Base-by-base conservation (phyloP, 2,329 filamentous ascomycete genomes). In the Verticillium nonalfalfae region DNA sequence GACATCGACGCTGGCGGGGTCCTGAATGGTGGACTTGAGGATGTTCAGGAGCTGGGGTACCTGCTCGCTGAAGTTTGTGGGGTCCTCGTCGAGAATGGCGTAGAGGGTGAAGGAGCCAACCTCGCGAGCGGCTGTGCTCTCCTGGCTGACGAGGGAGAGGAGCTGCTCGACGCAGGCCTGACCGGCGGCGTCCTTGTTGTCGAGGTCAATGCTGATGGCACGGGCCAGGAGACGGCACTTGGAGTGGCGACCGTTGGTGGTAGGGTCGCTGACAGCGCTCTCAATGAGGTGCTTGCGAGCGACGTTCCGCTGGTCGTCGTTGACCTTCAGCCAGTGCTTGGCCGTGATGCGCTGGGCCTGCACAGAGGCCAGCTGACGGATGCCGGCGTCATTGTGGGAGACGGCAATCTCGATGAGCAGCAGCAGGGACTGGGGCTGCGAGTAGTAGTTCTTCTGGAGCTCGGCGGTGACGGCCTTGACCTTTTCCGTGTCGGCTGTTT, bases 401-500 rank as follows among this genome's bases (percentile, higher is more conserved):
- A 92, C 90, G 68, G 96, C 84, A 71, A 97, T 88, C 78, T 97
- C 92, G 68, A 98, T 85, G 65, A 98, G 89, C 70, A 91, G 87
- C 61, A 94, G 84, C 62, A 98, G 86, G 15, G 92, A 91, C 70
- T 93, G 86, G 45, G 94, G 90, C 68, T 92, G 86, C 70, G 87
- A 88, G 81, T 96, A 98, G 82, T 91, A 98, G 78, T 90, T 91
- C 77, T 96, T 95, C 78, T 96, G 93, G 63, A 98, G 86, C 70
- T 93, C 88, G 62, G 90, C 87, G 18, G 94, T 99, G 65, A 93
- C 92, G 67, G 90, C 87, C 85, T 97, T 96, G 76, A 96, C 88
- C 77, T 88, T 87, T 69, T 91, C 87, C 67, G 93, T 97, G 78
- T 96, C 89, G 73, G 95, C 93, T 96, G 72, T 40, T 66, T 61